Evolutionary conservation across 2,329 filamentous ascomycete species (phyloP), one percentile per base, ranked within the genome.

Genomic region (Meredithiella fracta): DNA sequence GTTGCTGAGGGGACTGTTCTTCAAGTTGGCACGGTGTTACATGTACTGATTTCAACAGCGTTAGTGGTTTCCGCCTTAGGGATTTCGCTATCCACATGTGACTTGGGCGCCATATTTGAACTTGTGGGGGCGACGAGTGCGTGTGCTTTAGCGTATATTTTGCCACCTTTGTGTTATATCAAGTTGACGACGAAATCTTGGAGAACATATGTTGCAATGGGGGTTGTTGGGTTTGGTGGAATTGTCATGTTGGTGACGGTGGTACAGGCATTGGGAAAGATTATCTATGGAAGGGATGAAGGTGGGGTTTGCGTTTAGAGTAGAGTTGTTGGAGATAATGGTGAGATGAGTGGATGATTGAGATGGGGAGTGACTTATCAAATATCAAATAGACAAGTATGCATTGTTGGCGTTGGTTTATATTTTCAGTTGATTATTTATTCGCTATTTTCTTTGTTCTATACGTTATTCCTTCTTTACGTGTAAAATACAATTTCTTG

Each of bases 121-220:
- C 74, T 98, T 17, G 92, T 98, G 58, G 92, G 92, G 60, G 89
- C 92, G 5, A 98, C 92, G 37, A 94, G 86, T 66, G 92, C 92
- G 2, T 92, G 90, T 63, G 89, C 88, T 5, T 76, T 98, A 67
- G 92, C 92, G 0, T 98, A 97, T 66, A 95, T 98, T 51, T 72
- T 98, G 59, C 92, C 92, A 60, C 92, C 92, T 25, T 72, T 97
- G 56, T 98, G 92, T 69, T 98, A 92, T 68, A 85, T 98, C 65
- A 95, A 94, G 70, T 73, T 98, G 59, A 91, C 86, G 62, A 89
- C 82, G 58, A 73, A 82, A 62, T 83, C 79, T 64, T 85, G 82
- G 75, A 82, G 78, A 66, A 88, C 84, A 17, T 82, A 82, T 59
- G 77, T 87, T 59, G 82, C 86, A 11, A 79, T 80, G 25, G 80